A percentile compares a stretch with the other conserved stretches of the same genome.
phyloP scores from a whole-genome alignment of 1,284 basidiomycete genomes.

The Exobasidium cylindrosporum region DNA sequence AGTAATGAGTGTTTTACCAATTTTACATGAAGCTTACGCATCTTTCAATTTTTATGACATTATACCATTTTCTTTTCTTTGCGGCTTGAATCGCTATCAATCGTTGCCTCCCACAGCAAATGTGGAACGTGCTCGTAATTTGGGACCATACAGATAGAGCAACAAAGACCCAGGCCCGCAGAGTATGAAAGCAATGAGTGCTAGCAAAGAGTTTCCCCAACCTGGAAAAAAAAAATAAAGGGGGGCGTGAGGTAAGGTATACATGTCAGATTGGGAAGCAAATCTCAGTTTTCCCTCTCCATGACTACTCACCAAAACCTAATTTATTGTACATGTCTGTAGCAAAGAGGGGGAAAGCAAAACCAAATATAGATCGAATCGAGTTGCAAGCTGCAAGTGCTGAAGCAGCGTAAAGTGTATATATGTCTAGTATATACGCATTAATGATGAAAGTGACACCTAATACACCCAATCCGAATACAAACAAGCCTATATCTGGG shows the following conservation, averaged over 20 bases:
- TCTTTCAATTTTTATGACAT: no score
- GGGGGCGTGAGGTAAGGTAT: not conserved
- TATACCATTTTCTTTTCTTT: no score
- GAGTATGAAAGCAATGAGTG: conserved; percentile 4
- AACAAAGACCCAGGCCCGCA: not conserved
- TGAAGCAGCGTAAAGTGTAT: not conserved
- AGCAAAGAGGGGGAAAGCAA: conserved; percentile 1
- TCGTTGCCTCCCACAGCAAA: not conserved
- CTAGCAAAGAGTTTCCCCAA: conserved; percentile 1
- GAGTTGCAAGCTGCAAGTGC: conserved; percentile 2
- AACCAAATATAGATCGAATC: not conserved
- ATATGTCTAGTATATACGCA: conserved; percentile 15
- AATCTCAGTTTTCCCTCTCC: not conserved
- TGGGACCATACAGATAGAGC: conserved; percentile 7
- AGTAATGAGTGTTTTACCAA: no score
- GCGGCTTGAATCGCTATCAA: no score
- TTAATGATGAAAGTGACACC: conserved; percentile 14
- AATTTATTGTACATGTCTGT: not conserved
- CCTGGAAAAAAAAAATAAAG: no score
- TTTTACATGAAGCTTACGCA: no score
- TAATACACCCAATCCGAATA: conserved; percentile 20
- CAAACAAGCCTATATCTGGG: conserved; percentile 33
- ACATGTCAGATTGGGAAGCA: not conserved
- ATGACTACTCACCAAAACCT: no score
- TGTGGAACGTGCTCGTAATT: not conserved